A percentile compares a stretch with the other conserved stretches of the same genome.
Evolutionary conservation across 2,329 filamentous ascomycete species (phyloP).

Genomic region (Fusarium staphyleae): DNA sequence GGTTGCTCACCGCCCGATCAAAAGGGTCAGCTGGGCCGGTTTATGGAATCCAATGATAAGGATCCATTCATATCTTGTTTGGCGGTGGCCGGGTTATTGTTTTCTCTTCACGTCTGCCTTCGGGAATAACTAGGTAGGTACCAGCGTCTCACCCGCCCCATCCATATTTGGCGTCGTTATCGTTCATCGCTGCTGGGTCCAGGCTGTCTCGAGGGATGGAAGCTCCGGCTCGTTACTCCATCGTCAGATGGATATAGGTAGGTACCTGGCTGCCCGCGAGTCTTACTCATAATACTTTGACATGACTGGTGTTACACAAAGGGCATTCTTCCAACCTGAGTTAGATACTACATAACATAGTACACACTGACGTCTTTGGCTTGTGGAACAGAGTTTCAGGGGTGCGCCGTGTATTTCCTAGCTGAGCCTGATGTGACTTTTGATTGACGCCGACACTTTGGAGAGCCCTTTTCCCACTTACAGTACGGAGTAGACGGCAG

Average conservation of each 20-base stretch:
- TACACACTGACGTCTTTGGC: constrained; percentile 15
- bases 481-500: too few species aligned
- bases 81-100: too few species aligned
- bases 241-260: not conserved
- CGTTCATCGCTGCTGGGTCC: not conserved
- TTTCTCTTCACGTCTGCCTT: not conserved
- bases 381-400: constrained; percentile 22
- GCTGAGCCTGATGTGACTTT: constrained; percentile 4
- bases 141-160: not conserved
- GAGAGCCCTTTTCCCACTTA: constrained; percentile 1
- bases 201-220: constrained; percentile 22
- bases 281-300: constrained; percentile 1
- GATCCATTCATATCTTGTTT: not conserved
- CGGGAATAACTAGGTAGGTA: too few species aligned
- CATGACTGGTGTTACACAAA: not conserved
- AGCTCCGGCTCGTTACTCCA: constrained; percentile 9
- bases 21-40: constrained; percentile 14
- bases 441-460: not conserved
- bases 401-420: constrained; percentile 5
- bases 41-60: not conserved
- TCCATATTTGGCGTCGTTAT: constrained; percentile 20
- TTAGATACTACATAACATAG: too few species aligned
- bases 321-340: too few species aligned
- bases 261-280: not conserved
- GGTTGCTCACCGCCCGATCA: constrained; percentile 6